Conservation (phyloP, 768 basidiomycete species). For the Auriscalpium orientale region DNA sequence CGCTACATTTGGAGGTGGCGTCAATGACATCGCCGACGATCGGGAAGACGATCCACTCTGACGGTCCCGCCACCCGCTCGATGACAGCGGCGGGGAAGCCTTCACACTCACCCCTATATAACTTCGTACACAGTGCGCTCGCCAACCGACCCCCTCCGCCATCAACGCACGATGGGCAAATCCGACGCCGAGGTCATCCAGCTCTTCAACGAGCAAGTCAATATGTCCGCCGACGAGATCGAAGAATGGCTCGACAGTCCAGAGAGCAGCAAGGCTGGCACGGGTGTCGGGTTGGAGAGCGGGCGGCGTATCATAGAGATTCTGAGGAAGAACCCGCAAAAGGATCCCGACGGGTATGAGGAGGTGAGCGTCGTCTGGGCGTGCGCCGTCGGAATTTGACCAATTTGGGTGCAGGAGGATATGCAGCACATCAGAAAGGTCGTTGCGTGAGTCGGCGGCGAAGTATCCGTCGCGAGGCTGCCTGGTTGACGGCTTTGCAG, state of each 20-base stretch:
- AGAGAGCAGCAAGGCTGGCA: slow-evolving; percentile 24
- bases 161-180: slow-evolving; percentile 17
- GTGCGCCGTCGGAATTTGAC: not conserved
- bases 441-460: slow-evolving; percentile 17
- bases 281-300: slow-evolving; percentile 26
- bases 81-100: no score
- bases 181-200: slow-evolving; percentile 22
- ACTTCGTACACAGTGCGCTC: no score
- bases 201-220: slow-evolving; percentile 25
- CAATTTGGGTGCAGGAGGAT: slow-evolving; percentile 17
- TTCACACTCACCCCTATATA: no score
- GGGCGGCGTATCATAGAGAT: slow-evolving; percentile 27
- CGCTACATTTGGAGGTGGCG: no score
- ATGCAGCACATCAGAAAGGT: slow-evolving; percentile 28
- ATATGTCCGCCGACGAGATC: slow-evolving; percentile 26
- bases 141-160: no score
- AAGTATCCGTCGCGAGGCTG: not conserved
- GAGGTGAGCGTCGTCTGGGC: slow-evolving; percentile 13
- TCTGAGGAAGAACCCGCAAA: slow-evolving; percentile 26
- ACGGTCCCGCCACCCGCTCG: no score
- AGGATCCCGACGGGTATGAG: slow-evolving; percentile 24
- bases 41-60: no score
- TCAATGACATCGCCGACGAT: no score
- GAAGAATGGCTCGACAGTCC: slow-evolving; percentile 25
- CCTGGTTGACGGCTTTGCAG: slow-evolving; percentile 4